phyloP scores from a whole-genome alignment of 805 yeast species.

The Pichia nanzhaoensis region DNA sequence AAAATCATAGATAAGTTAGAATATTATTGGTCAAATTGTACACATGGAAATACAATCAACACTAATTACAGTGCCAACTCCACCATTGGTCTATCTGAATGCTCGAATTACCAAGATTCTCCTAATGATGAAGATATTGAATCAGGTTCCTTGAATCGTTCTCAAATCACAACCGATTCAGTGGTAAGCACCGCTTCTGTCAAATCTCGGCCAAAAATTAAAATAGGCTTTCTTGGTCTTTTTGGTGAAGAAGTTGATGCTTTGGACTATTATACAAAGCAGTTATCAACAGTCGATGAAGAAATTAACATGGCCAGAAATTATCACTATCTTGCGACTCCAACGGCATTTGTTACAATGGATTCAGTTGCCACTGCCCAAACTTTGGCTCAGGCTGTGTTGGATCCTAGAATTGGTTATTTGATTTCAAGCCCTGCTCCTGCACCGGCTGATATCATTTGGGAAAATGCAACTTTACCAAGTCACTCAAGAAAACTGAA shows the following conservation, averaged over 20 bases:
- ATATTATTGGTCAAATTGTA: constrained; percentile 60
- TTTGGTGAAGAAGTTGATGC: constrained; percentile 74
- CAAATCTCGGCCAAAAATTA: constrained; percentile 53
- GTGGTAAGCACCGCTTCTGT: constrained; percentile 13
- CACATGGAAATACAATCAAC: not conserved
- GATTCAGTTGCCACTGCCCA: constrained; percentile 93
- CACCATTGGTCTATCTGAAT: not conserved
- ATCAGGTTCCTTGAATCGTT: not conserved
- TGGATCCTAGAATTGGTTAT: constrained; percentile 83
- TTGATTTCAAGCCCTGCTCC: constrained; percentile 84
- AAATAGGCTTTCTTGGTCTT: constrained; percentile 53
- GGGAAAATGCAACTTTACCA: constrained; percentile 85
- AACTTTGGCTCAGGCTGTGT: constrained; percentile 90
- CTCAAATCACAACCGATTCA: not conserved
- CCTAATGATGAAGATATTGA: not conserved
- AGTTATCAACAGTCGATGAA: constrained; percentile 61
- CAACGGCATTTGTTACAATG: constrained; percentile 92
- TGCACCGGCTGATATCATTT: constrained; percentile 90
- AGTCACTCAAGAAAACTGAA: constrained; percentile 64
- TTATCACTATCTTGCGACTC: constrained; percentile 71
- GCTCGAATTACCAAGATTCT: not conserved
- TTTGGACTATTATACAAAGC: constrained; percentile 65
- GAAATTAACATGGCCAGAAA: constrained; percentile 60
- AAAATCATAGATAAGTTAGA: constrained; percentile 53
- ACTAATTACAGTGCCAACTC: not conserved